Conservation (phyloP, 2,329 filamentous ascomycete species). For the Colletotrichum incanum region DNA sequence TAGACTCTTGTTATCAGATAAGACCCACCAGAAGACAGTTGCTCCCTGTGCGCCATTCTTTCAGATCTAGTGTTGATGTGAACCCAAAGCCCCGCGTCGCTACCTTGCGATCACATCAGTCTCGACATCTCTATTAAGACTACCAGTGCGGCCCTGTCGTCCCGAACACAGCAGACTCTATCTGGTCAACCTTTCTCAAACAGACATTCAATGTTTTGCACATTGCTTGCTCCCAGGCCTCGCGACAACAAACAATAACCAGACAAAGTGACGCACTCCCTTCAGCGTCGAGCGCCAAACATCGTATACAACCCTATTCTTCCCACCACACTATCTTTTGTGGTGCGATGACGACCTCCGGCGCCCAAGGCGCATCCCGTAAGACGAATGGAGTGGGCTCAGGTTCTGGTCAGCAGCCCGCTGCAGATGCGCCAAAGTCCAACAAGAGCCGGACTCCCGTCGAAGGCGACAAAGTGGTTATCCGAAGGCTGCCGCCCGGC, state of each 20-base stretch:
- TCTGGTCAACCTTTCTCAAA: neutral
- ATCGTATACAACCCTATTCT: neutral
- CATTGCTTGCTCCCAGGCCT: neutral
- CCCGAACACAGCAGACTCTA: conserved; percentile 1
- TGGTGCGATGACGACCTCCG: conserved; percentile 34
- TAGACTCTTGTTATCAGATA: conserved; percentile 22
- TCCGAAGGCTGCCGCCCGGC: conserved; percentile 88
- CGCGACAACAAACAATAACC: conserved; percentile 16
- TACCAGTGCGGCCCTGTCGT: conserved; percentile 16
- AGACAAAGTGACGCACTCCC: conserved; percentile 27
- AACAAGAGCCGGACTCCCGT: conserved; percentile 66
- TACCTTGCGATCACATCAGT: conserved; percentile 26
- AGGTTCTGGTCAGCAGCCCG: conserved; percentile 62
- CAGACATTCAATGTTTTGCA: neutral
- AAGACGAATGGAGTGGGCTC: conserved; percentile 69
- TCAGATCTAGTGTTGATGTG: conserved; percentile 33
- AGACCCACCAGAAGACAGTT: conserved; percentile 14
- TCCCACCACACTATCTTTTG: conserved; percentile 2
- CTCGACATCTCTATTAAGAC: conserved; percentile 9
- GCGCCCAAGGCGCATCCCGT: conserved; percentile 45
- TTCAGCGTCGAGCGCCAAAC: conserved; percentile 1
- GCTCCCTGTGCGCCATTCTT: conserved; percentile 40
- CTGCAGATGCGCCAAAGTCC: conserved; percentile 56
- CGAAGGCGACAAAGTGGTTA: conserved; percentile 85
- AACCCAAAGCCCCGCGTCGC: conserved; percentile 34